Evolutionary conservation across 1,139 yeast genomes (phyloP).

Genomic region (Pichia sp.): DNA sequence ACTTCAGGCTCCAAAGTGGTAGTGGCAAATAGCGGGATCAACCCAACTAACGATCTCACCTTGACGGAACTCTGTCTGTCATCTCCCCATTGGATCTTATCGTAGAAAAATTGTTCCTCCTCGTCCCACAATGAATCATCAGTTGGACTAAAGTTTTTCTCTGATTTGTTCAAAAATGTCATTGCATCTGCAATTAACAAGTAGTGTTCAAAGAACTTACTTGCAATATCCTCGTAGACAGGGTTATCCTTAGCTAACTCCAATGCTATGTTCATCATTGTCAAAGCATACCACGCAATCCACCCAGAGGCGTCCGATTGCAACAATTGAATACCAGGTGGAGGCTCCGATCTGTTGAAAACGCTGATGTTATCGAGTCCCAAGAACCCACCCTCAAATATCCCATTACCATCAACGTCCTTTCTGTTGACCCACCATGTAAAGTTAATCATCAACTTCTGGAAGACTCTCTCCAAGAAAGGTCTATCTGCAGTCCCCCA

Average conservation of each 20-base stretch:
- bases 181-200: conserved; percentile 91
- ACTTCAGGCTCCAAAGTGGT: conserved; percentile 86
- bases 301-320: conserved; percentile 98
- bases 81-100: conserved; percentile 84
- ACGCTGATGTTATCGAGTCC: conserved; percentile 94
- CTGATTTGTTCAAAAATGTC: conserved; percentile 59
- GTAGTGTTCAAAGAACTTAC: conserved; percentile 93
- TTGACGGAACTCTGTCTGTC: conserved; percentile 70
- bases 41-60: conserved; percentile 86
- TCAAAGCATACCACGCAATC: conserved; percentile 94
- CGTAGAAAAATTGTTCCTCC: conserved; percentile 83
- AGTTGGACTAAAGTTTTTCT: conserved; percentile 40
- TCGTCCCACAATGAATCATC: conserved; percentile 86
- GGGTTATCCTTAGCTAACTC: conserved; percentile 84
- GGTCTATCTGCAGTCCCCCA: conserved; percentile 79
- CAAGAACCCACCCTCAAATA: conserved; percentile 92
- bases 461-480: conserved; percentile 88
- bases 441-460: conserved; percentile 81
- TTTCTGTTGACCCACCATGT: conserved; percentile 99
- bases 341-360: conserved; percentile 93
- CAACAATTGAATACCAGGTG: conserved; percentile 87
- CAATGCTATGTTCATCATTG: conserved; percentile 89
- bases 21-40: conserved; percentile 89
- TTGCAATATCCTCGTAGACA: conserved; percentile 91
- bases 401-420: conserved; percentile 83